Base-by-base conservation (phyloP, 176 grass and related monocot species). In the Hordeum vulgare region DNA sequence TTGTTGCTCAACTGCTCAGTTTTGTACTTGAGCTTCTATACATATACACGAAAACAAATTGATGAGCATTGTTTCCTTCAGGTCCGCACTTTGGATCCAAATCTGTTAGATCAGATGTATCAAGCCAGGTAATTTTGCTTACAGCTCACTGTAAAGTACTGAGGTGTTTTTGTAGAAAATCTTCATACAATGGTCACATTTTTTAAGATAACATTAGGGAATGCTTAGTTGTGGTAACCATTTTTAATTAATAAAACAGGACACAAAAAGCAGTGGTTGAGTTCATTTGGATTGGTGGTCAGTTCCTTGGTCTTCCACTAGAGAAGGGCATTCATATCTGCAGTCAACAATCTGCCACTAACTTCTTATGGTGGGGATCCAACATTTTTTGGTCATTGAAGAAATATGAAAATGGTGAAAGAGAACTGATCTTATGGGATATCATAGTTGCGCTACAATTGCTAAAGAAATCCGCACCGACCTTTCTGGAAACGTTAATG, bases 71-170 rank as follows among this genome's bases (percentile, higher is more conserved):
- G 4, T 37, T 7, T 37, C 33, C 75, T 80, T 91, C 89, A 95
- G 90, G 93, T 95, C 25, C 90, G 89, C 54, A 90, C 82, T 75
- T 91, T 98, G 81, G 92, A 95, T 75, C 45, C 58, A 4, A 87
- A 90, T 51, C 82, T 95, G 56, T 71, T 98, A 84, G 84, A 98
- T 61, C 96, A 86, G 83, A 98, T 98, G 93, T 98, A 98, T 91
- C 90, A 98, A 84, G 90, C 85, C 89, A 94, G 90, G 96, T 98
- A 81, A 81, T 80, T 45, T 70, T 79, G 20, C 70, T 80, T 80
- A 53, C 34, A 33, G 64, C 74, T 58, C 36, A 51, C 66, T 87
- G 57, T 20, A 44, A 65, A 74, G 75, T 71, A 61, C 3, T 47
- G 37, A 28, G 9, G 36, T 59, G 14, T 53, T 72, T 11, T 82